These are phyloP conservation scores for Aspergillus puulaauensis DNA, from an alignment of 2,329 filamentous ascomycete genomes.

Conservation along the genomic window DNA sequence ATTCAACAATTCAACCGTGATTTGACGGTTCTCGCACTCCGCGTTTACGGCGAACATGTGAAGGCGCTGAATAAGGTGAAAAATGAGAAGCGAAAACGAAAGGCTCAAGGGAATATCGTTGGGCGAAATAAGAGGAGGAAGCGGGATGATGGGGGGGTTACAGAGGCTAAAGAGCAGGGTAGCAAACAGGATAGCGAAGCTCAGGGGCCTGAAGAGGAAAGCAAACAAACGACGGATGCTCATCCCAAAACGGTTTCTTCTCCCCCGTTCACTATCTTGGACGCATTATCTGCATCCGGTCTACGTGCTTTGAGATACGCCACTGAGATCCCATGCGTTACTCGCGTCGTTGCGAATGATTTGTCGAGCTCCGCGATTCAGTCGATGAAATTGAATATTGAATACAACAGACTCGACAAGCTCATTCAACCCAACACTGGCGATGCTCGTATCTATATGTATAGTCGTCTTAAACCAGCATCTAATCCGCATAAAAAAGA, in stretches of 20 bases:
- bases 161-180: slow-evolving; percentile 18
- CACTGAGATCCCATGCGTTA: slow-evolving; percentile 82
- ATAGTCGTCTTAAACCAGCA: slow-evolving; percentile 57
- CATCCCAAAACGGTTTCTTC: slow-evolving; percentile 36
- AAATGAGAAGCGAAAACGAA: slow-evolving; percentile 39
- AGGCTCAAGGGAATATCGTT: slow-evolving; percentile 32
- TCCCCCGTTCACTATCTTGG: slow-evolving; percentile 74
- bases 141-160: slow-evolving; percentile 26
- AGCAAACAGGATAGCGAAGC: slow-evolving; percentile 21
- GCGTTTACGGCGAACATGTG: slow-evolving; percentile 74
- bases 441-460: slow-evolving; percentile 92
- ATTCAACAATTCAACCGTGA: slow-evolving; percentile 99
- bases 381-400: slow-evolving; percentile 79
- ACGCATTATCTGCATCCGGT: slow-evolving; percentile 91
- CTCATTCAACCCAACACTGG: slow-evolving; percentile 73
- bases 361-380: slow-evolving; percentile 73
- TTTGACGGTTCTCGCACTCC: slow-evolving; percentile 87
- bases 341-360: slow-evolving; percentile 85
- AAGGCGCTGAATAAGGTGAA: slow-evolving; percentile 56
- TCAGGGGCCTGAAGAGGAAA: slow-evolving; percentile 10
- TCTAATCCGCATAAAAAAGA: slow-evolving; percentile 40
- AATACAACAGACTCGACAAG: slow-evolving; percentile 73
- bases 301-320: slow-evolving; percentile 88
- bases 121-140: slow-evolving; percentile 40
- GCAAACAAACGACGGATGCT: slow-evolving; percentile 12